These are phyloP conservation scores for Beauveria caledonica DNA, from an alignment of 2,329 filamentous ascomycete genomes.

Conservation along the genomic window DNA sequence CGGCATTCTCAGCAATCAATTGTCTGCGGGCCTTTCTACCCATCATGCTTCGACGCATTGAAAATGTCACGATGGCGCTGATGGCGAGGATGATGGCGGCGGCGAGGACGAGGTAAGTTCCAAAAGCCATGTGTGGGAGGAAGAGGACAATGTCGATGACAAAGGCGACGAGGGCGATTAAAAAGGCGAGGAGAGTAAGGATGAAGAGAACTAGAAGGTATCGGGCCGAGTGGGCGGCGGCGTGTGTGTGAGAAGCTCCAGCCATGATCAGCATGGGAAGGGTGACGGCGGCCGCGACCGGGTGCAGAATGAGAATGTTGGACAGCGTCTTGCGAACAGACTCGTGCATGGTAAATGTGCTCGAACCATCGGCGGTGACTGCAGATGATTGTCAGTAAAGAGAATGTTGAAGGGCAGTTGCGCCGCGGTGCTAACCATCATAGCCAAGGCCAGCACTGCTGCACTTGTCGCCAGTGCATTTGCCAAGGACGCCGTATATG, in stretches of 20 bases:
- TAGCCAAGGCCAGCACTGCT: slow-evolving; percentile 76
- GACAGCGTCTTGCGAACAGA: slow-evolving; percentile 60
- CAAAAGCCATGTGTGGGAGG: slow-evolving; percentile 88
- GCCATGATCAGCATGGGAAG: slow-evolving; percentile 78
- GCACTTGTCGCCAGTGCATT: slow-evolving; percentile 60
- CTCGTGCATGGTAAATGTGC: slow-evolving; percentile 48
- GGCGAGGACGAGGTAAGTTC: slow-evolving; percentile 84
- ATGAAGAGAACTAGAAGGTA: slow-evolving; percentile 83
- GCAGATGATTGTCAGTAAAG: neutral
- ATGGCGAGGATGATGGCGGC: slow-evolving; percentile 79
- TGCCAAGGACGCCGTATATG: slow-evolving; percentile 89
- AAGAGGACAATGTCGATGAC: slow-evolving; percentile 91
- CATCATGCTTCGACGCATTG: slow-evolving; percentile 87
- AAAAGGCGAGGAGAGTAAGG: slow-evolving; percentile 73
- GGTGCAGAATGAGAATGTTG: slow-evolving; percentile 84
- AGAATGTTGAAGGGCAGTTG: neutral
- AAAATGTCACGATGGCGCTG: slow-evolving; percentile 79
- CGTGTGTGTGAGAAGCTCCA: slow-evolving; percentile 74
- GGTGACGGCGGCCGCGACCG: slow-evolving; percentile 78
- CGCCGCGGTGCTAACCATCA: slow-evolving; percentile 53
- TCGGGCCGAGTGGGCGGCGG: slow-evolving; percentile 78
- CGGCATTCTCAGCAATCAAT: slow-evolving; percentile 85
- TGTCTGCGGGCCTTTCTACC: slow-evolving; percentile 88
- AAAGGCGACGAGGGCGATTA: slow-evolving; percentile 79
- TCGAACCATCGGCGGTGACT: slow-evolving; percentile 19